Percentiles rank a stretch among this genome's conserved stretches.
Evolutionary conservation across 192 early-diverging fungal species (phyloP).

Genomic region (Coemansia sp.): DNA sequence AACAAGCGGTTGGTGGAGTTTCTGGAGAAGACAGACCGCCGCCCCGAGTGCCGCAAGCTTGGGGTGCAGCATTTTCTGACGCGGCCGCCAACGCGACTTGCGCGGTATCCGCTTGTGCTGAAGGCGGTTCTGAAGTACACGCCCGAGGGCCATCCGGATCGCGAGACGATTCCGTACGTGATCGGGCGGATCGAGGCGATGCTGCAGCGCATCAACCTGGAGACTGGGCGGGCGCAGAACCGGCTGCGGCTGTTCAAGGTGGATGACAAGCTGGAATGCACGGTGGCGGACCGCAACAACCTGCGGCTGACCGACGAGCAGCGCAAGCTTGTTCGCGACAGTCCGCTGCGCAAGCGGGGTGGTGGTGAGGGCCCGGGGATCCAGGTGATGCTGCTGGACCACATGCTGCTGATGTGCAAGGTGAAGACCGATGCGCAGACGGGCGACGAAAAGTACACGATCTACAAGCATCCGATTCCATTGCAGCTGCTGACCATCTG

Average conservation of each 20-base stretch:
- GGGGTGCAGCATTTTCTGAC: conserved; percentile 85
- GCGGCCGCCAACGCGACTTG: conserved; percentile 84
- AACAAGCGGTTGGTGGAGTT: conserved; percentile 73
- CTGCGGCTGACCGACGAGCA: conserved; percentile 71
- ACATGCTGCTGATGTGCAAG: conserved; percentile 77
- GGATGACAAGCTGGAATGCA: conserved; percentile 65
- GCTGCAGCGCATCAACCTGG: conserved; percentile 77
- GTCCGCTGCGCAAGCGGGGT: conserved; percentile 70
- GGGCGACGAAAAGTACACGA: conserved; percentile 58
- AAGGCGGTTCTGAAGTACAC: conserved; percentile 80
- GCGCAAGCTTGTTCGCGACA: conserved; percentile 75
- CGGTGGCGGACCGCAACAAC: conserved; percentile 60
- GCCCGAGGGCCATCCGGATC: conserved; percentile 78
- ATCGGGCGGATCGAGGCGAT: conserved; percentile 72
- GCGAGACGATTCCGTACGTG: conserved; percentile 68
- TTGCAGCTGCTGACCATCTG: conserved; percentile 70
- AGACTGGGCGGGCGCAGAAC: conserved; percentile 89
- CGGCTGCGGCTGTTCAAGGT: conserved; percentile 76
- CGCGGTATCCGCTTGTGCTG: conserved; percentile 82
- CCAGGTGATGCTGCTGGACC: conserved; percentile 83
- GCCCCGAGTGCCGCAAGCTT: conserved; percentile 77
- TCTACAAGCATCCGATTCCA: conserved; percentile 74
- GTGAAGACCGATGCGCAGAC: conserved; percentile 60
- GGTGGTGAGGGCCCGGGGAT: conserved; percentile 67
- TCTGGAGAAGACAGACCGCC: conserved; percentile 74